A percentile compares a stretch with the other conserved stretches of the same genome.
Evolutionary conservation across 768 basidiomycete genomes (phyloP).

Genomic region (Naganishia vishniacii): DNA sequence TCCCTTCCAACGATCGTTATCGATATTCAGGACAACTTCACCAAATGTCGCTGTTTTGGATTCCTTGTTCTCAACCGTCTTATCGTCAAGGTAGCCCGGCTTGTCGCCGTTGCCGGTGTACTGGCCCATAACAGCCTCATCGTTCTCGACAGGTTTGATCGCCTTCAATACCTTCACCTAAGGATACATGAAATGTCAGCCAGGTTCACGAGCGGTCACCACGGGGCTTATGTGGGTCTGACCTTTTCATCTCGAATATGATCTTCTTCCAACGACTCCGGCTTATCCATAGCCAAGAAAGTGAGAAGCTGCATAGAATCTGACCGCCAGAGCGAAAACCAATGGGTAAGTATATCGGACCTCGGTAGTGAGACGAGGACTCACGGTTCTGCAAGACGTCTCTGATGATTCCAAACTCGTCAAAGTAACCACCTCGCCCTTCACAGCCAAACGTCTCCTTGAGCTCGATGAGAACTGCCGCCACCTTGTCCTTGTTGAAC

Average conservation of each 20-base stretch:
- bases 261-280: conserved; percentile 25
- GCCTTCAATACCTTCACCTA: conserved; percentile 28
- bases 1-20: conserved; percentile 32
- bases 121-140: conserved; percentile 29
- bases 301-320: conserved; percentile 28
- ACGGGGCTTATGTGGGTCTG: no score
- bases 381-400: conserved; percentile 32
- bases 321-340: not conserved
- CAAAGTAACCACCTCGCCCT: conserved; percentile 34
- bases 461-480: conserved; percentile 28
- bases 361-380: conserved; percentile 3
- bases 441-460: conserved; percentile 32
- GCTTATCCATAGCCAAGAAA: conserved; percentile 27
- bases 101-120: conserved; percentile 28
- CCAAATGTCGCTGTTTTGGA: conserved; percentile 32
- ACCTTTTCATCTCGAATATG: conserved; percentile 26
- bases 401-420: conserved; percentile 34
- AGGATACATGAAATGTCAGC: not conserved
- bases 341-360: no score
- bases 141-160: conserved; percentile 24
- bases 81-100: conserved; percentile 29
- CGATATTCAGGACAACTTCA: conserved; percentile 28
- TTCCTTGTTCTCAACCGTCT: conserved; percentile 31
- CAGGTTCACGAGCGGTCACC: no score
- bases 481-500: conserved; percentile 29